Base-by-base conservation (phyloP, 441 rosid genomes). In the Adansonia rubrostipa region DNA sequence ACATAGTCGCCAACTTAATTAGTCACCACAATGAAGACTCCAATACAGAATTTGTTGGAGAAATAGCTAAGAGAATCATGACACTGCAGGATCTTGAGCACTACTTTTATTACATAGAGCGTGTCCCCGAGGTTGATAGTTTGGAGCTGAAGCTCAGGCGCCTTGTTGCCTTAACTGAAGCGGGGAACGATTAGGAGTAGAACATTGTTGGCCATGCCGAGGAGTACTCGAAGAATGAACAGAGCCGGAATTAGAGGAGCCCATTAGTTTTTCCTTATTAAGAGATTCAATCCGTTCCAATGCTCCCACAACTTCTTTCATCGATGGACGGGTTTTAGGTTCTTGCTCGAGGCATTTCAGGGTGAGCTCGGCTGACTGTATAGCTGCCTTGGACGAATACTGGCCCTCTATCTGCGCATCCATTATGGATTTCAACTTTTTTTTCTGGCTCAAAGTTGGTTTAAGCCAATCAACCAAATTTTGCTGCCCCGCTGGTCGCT, bases 361-460 rank as follows among this genome's bases (percentile, higher is more conserved):
- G 13, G 78, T 71, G 5, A 86, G 73, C 57, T 82, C 78, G 11
- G 86, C 86, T 1, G 82, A 73, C 58, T 48, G 82, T 28, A 45
- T 47, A 3, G 82, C 86, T 0, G 85, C 89, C 60, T 82, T 79
- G 2, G 71, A 51, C 0, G 87, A 79, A 74, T 84, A 82, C 60
- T 86, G 89, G 5, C 86, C 85, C 48, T 82, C 86, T 9, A 86
- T 84, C 74, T 86, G 58, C n/a, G 6, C 62, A 78, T 86, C 89
- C 78, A 86, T 81, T 36, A 84, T 56, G 72, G 9, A 58, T 71
- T 84, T 82, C 22, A 81, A 19, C 78, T 82, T 86, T 79, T 74
- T 85, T 54, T 78, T 82, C 1, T 76, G 83, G 7, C 85, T 73
- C 20, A 86, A 79, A 6, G 48, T 44, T 22, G 89, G 89, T 72